Conservation (phyloP, 164 flowering plant species). For the Chimonanthus praecox region DNA sequence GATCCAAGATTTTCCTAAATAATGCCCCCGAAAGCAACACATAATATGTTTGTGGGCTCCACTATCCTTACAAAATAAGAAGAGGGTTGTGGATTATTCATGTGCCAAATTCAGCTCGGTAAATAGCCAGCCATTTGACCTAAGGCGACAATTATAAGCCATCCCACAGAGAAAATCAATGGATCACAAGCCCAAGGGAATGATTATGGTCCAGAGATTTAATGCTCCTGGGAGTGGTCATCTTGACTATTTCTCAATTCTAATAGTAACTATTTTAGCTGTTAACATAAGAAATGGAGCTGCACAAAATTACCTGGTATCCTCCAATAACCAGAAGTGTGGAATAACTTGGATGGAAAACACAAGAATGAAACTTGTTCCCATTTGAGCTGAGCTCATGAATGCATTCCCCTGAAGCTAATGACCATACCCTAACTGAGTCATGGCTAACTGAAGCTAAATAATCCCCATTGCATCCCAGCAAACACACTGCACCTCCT, state of each 20-base stretch:
- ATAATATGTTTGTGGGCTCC: no score
- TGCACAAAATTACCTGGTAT: constrained; percentile 36
- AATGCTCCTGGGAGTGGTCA: background rate
- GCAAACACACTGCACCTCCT: constrained; percentile 62
- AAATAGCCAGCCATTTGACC: no score
- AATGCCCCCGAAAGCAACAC: no score
- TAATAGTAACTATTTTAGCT: background rate
- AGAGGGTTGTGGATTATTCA: background rate
- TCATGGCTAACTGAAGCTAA: constrained; percentile 81
- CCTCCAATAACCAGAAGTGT: constrained; percentile 84
- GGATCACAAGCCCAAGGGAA: background rate
- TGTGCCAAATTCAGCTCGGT: no score
- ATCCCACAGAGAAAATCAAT: no score
- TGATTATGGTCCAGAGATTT: background rate
- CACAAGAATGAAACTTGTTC: constrained; percentile 82
- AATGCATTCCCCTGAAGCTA: constrained; percentile 55
- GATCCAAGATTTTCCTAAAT: no score
- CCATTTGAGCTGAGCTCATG: constrained; percentile 72
- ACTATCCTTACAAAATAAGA: no score
- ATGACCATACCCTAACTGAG: constrained; percentile 71
- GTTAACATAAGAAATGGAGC: background rate
- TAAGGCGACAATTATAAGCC: no score
- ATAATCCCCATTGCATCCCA: constrained; percentile 82
- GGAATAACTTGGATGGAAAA: constrained; percentile 76
- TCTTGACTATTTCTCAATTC: background rate